Base-by-base conservation (phyloP, 2,329 filamentous ascomycete genomes). In the Ascochyta rabiei region DNA sequence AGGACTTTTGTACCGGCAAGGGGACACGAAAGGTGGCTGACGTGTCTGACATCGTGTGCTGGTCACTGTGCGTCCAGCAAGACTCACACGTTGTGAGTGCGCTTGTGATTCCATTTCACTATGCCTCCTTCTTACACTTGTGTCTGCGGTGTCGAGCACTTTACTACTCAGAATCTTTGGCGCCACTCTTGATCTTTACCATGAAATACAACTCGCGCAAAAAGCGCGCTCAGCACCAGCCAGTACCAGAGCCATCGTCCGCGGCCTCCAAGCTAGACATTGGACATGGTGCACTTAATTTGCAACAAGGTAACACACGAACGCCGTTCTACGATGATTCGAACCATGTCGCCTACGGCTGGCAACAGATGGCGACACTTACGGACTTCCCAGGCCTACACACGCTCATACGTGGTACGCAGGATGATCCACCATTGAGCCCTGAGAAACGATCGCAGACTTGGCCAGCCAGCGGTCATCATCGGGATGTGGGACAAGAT, bases 141-240 rank as follows among this genome's bases (percentile, higher is more conserved):
- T 41, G 12, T 12, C 15, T 30, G n/a, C 18, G 2, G 13, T 4
- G n/a, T 34, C 8, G 1, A 33, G 23, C 21, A n/a, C 7, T 42
- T 15, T 18, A 6, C n/a, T 6, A 5, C 6, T 18, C n/a, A 28
- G 18, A 38, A 0, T 15, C 26, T 2, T n/a, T 23, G 21, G n/a
- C n/a, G 10, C 16, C 18, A n/a, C 40, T 28, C 34, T 10, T 35
- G 9, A 6, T 31, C 15, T 10, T 15, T 2, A n/a, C 18, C 23
- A 55, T 55, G 41, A 28, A 41, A 39, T 21, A 31, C 21, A 18
- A 55, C 24, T 16, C 30, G 24, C 41, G 24, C 30, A 40, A 46
- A 23, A 41, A 39, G 40, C 51, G 30, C 40, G 21, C 4, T 24
- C 15, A 23, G 19, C 35, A 8, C 19, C 35, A 38, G 13, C 6